Evolutionary conservation across 176 grass and related monocot species (phyloP).

Genomic region (Canna indica): DNA sequence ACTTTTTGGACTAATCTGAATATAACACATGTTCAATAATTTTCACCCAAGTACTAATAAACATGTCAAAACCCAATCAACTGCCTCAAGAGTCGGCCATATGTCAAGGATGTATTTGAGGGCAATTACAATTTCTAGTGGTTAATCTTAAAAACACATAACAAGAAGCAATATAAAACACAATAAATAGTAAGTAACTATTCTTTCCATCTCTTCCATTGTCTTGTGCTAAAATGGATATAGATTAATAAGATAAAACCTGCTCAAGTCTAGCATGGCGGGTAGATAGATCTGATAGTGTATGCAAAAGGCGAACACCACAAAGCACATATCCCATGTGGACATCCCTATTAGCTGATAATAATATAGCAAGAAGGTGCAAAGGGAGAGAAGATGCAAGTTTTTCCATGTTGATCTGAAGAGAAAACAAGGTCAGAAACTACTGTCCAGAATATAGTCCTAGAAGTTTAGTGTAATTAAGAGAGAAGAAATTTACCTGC

Average conservation of each 20-base stretch:
- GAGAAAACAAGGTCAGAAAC: constrained; percentile 1
- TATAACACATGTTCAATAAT: background rate
- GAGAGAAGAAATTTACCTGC: constrained; percentile 36
- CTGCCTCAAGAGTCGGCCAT: background rate
- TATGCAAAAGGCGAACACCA: constrained; percentile 71
- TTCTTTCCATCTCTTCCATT: background rate
- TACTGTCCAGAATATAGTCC: background rate
- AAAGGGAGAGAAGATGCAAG: constrained; percentile 59
- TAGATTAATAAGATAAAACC: constrained; percentile 24
- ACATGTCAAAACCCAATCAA: background rate
- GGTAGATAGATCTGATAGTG: constrained; percentile 61
- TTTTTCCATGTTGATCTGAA: constrained; percentile 86
- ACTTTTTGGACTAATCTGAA: too few species aligned
- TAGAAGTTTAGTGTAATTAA: background rate
- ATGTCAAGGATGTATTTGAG: background rate
- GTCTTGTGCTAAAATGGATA: background rate
- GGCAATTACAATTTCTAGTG: background rate
- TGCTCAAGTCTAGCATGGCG: constrained; percentile 84
- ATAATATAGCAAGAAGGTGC: constrained; percentile 63
- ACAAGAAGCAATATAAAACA: background rate
- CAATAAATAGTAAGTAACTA: background rate
- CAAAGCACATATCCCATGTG: constrained; percentile 62
- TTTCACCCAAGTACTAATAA: too few species aligned
- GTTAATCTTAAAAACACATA: background rate
- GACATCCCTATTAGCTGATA: constrained; percentile 43